Conservation (phyloP, 2,329 filamentous ascomycete genomes). For the Neofusicoccum parvum region DNA sequence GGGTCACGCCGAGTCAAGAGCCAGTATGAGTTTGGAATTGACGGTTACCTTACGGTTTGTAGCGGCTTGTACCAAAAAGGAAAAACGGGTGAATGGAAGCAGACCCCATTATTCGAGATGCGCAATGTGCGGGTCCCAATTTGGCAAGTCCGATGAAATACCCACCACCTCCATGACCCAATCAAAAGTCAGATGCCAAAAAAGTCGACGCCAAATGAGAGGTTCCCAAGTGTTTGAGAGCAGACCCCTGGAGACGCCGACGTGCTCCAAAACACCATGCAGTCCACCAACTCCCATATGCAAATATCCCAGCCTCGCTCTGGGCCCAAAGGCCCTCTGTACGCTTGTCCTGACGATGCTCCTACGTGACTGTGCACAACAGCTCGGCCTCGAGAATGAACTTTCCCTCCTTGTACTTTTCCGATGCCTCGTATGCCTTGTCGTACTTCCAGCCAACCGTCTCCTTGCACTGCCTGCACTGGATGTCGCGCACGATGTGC, state of each 20-base stretch:
- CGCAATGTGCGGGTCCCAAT: not conserved
- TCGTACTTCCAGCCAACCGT: conserved; percentile 99
- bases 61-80: not conserved
- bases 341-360: not conserved
- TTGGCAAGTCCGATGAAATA: not conserved
- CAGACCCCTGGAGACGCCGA: not conserved
- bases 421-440: conserved; percentile 85
- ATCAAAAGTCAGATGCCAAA: not conserved
- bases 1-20: not conserved
- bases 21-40: not conserved
- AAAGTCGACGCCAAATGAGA: not conserved
- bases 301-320: not conserved
- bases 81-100: not conserved
- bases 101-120: not conserved
- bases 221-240: not conserved
- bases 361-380: conserved; percentile 69
- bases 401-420: conserved; percentile 99
- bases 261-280: conserved; percentile 15
- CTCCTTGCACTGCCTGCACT: conserved; percentile 86
- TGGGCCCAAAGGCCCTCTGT: not conserved
- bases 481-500: conserved; percentile 92
- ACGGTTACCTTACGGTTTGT: not conserved
- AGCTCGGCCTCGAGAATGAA: conserved; percentile 94
- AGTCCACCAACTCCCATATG: conserved; percentile 4
- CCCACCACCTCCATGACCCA: not conserved